A percentile compares a stretch with the other conserved stretches of the same genome.
These are phyloP conservation scores for Penicillium arizonense DNA, from an alignment of 495 filamentous ascomycete species.

Conservation along the genomic window DNA sequence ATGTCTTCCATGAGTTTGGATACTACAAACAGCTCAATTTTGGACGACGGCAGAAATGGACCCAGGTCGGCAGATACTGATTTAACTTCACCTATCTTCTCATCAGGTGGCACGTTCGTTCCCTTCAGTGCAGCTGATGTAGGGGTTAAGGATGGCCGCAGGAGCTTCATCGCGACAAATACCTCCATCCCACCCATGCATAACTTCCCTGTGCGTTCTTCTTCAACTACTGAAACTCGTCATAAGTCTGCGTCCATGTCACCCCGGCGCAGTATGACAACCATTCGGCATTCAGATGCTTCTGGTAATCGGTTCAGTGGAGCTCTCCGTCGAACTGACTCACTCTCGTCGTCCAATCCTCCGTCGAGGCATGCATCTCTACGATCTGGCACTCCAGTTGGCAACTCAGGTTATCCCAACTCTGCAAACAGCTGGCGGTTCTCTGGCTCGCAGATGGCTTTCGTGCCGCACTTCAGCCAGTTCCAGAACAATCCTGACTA, in stretches of 20 bases:
- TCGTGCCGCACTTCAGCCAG: conserved; percentile 27
- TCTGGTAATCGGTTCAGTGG: conserved; percentile 23
- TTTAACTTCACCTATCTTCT: conserved; percentile 31
- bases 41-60: conserved; percentile 37
- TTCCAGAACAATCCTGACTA: conserved; percentile 29
- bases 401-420: conserved; percentile 6
- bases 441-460: conserved; percentile 17
- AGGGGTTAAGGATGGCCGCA: conserved; percentile 35
- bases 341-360: conserved; percentile 26
- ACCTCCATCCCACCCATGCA: conserved; percentile 26
- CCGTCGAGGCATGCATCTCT: conserved; percentile 22
- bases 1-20: conserved; percentile 46
- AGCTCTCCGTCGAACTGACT: conserved; percentile 38
- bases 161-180: conserved; percentile 24
- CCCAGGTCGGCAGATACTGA: conserved; percentile 29
- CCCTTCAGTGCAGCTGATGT: conserved; percentile 47
- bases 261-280: conserved; percentile 42
- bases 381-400: conserved; percentile 13
- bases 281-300: conserved; percentile 25
- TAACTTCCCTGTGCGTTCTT: conserved; percentile 31
- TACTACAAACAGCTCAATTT: conserved; percentile 49
- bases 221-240: conserved; percentile 24
- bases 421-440: conserved; percentile 11
- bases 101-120: conserved; percentile 39
- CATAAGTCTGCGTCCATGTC: conserved; percentile 23